Evolutionary conservation across 129 eudicot genomes (phyloP), one percentile per base, ranked within the genome.

Genomic region (Artemisia tridentata): DNA sequence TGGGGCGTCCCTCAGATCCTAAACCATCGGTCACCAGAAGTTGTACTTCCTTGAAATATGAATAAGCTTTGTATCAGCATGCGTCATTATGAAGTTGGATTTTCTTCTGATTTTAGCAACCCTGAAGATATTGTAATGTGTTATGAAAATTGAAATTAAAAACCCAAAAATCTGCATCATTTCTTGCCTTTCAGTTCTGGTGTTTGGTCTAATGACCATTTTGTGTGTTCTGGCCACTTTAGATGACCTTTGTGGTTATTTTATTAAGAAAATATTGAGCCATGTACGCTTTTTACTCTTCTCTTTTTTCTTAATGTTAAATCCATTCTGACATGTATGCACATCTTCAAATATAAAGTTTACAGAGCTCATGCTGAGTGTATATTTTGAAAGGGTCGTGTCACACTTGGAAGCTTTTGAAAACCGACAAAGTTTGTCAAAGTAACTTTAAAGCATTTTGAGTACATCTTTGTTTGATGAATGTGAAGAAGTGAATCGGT

Each of bases 1-100:
- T 11, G 96, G 92, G 65, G 86, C 81, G 10, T 72, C 85, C 69
- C 80, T 84, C 19, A 82, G 82, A 84, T 81, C 86, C 61, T 86
- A 72, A 82, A 75, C 65, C 7, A 60, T 60, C 9, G 25, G 17
- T 25, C 65, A 25, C 45, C 2, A 3, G 29, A 11, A 11, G 6
- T 60, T 23, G 11, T 60, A 41, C 31, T 60, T 27, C 29, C 45
- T 25, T 60, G 25, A 7, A 21, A 27, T 10, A 21, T 21, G 65
- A 60, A 60, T 60, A 60, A 60, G 15, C 45, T 17, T 45, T 9
- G 14, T 59, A 25, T 56, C 65, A 25, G 10, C 15, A 41, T 17
- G 45, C 19, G 15, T 6, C 41, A 10, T 50, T 55, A 55, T 55
- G 20, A 18, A n/a, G 61, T 63, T 63, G 68, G 25, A 5, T 4